Conservation (phyloP, 768 basidiomycete genomes). For the Termitomyces sp. region DNA sequence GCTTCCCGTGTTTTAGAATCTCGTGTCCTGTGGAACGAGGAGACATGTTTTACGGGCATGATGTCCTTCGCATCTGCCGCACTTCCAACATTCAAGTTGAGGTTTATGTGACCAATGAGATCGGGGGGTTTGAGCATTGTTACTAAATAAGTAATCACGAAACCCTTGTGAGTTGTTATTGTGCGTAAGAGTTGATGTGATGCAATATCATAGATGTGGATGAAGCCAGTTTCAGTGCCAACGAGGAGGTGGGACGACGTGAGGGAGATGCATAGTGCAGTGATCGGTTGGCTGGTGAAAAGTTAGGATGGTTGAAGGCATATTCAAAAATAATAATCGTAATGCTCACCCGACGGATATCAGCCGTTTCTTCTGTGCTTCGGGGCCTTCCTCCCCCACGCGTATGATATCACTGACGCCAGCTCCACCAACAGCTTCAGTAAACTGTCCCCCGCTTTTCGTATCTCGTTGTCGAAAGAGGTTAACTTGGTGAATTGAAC, state of each 20-base stretch:
- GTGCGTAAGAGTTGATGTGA: constrained; percentile 88
- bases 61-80: constrained; percentile 44
- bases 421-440: constrained; percentile 73
- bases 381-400: constrained; percentile 48
- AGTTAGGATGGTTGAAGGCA: not conserved
- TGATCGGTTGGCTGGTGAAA: constrained; percentile 59
- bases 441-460: constrained; percentile 41
- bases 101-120: constrained; percentile 72
- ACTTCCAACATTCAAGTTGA: constrained; percentile 38
- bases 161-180: constrained; percentile 64
- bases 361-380: constrained; percentile 48
- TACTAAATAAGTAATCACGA: constrained; percentile 65
- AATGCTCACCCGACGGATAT: constrained; percentile 62
- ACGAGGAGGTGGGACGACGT: constrained; percentile 76
- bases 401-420: constrained; percentile 68
- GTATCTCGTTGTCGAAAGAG: constrained; percentile 62
- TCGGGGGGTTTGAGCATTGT: constrained; percentile 87
- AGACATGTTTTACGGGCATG: constrained; percentile 61
- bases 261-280: constrained; percentile 69
- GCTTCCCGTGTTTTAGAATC: constrained; percentile 61
- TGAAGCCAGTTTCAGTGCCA: constrained; percentile 67
- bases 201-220: constrained; percentile 82
- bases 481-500: constrained; percentile 75
- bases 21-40: constrained; percentile 68
- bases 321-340: not conserved